phyloP scores from a whole-genome alignment of 306 rosid species.

The Rosa multiflora region DNA sequence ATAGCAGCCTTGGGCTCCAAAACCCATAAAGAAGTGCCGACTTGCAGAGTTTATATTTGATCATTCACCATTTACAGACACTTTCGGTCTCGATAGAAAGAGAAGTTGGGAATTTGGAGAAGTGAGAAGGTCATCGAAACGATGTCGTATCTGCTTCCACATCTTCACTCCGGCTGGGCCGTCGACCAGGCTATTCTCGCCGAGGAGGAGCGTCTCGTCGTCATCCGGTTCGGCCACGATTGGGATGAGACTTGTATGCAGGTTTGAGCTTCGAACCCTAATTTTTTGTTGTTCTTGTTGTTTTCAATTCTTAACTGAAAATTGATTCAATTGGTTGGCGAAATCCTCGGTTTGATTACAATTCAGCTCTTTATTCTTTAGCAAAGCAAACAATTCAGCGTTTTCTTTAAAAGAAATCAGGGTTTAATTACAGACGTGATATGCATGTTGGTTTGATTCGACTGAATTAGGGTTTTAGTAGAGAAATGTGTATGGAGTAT shows the following conservation, averaged over 20 bases:
- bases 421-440: neutral
- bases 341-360: neutral
- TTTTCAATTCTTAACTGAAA: neutral
- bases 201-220: slow-evolving; percentile 81
- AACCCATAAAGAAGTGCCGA: neutral
- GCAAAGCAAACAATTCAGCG: neutral
- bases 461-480: neutral
- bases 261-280: slow-evolving; percentile 33
- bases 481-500: neutral
- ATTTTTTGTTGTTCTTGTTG: neutral
- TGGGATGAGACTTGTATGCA: slow-evolving; percentile 95
- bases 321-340: neutral
- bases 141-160: slow-evolving; percentile 52
- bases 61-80: neutral
- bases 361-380: too few relatives aligned
- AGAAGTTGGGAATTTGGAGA: neutral
- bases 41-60: neutral
- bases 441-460: neutral
- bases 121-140: neutral
- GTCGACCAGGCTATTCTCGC: slow-evolving; percentile 88
- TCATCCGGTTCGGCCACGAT: slow-evolving; percentile 82
- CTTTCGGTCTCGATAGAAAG: neutral
- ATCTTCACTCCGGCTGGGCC: slow-evolving; percentile 65
- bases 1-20: neutral
- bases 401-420: neutral